phyloP scores from a whole-genome alignment of 2,329 filamentous ascomycete species.

The Microsporum audouinii region DNA sequence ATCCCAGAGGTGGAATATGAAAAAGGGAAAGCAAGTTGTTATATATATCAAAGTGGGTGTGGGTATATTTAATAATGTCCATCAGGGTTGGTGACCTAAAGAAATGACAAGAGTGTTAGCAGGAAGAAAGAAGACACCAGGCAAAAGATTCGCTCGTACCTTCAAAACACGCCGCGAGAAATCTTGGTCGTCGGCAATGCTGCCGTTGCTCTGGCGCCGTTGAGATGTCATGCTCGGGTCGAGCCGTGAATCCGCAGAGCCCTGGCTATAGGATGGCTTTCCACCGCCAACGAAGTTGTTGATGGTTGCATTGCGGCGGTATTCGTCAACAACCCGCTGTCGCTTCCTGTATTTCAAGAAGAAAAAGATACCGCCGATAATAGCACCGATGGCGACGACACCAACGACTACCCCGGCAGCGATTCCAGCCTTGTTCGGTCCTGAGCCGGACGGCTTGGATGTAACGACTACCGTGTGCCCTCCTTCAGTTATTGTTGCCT shows the following conservation, averaged over 20 bases:
- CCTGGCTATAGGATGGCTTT: slow-evolving; percentile 46
- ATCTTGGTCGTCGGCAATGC: slow-evolving; percentile 93
- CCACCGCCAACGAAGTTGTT: slow-evolving; percentile 57
- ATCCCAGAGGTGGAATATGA: not conserved
- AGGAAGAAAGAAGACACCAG: not conserved
- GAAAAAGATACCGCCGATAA: slow-evolving; percentile 60
- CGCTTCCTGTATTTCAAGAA: slow-evolving; percentile 65
- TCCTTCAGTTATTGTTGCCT: slow-evolving; percentile 28
- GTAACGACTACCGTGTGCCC: slow-evolving; percentile 19
- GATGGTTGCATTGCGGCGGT: slow-evolving; percentile 67
- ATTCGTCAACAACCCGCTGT: slow-evolving; percentile 69
- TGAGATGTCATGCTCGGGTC: slow-evolving; percentile 74
- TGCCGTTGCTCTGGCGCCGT: slow-evolving; percentile 80
- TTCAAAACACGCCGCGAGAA: slow-evolving; percentile 93
- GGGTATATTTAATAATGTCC: slow-evolving; percentile 9
- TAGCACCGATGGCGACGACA: slow-evolving; percentile 55
- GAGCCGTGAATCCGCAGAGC: slow-evolving; percentile 70
- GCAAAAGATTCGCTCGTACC: slow-evolving; percentile 40
- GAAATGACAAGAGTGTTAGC: slow-evolving; percentile 3
- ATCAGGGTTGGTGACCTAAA: slow-evolving; percentile 15
- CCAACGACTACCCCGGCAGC: slow-evolving; percentile 81
- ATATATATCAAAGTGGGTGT: not conserved
- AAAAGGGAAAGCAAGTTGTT: not conserved
- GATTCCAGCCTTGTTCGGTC: slow-evolving; percentile 68
- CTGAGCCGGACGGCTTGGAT: slow-evolving; percentile 20